Base-by-base conservation (phyloP, 2,329 filamentous ascomycete genomes). In the Sporothrix pallida region DNA sequence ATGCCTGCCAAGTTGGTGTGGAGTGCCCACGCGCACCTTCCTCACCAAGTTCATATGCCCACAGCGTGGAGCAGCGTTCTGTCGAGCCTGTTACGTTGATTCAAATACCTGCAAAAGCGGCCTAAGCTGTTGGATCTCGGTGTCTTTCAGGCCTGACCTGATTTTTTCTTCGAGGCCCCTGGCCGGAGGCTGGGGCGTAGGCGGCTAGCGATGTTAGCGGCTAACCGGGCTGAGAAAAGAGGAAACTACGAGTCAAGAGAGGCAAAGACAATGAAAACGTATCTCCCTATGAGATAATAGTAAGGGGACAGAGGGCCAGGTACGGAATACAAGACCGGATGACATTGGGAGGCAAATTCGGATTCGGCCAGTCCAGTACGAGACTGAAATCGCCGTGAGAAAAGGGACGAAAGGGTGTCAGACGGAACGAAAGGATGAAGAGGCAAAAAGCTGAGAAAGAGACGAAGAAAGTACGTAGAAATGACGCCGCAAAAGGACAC, bases 21-120 rank as follows among this genome's bases (percentile, higher is more conserved):
- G 62, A 15, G 62, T 48, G 50, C 67, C 67, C 65, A 68, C 65
- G 23, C 63, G 63, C 65, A 13, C 65, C 46, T 68, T 52, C 46
- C 20, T 52, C 46, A 23, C 44, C 2, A 12, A 50, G n/a, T 37
- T 37, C 7, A 7, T 37, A 20, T n/a, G 20, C 6, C 63, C 20
- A 46, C 17, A 46, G n/a, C 9, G 37, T 44, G 17, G 15, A 46
- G 56, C 56, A 58, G 56, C 23, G 13, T 50, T 50, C 17, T 50
- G 48, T 6, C 48, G 12, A 50, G 48, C 52, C 5, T 9, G 10
- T 20, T 58, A 15, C 2, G 15, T 58, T 60, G 56, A 60, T 60
- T 60, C 26, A 23, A 60, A 26, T 26, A 23, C 56, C 56, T 37
- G 31, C 26, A 37, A 37, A 8, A 23, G 20, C 10, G 56, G 56